These are phyloP conservation scores for Globisporangium nunn DNA, from an alignment of 352 stramenopile genomes.

Conservation along the genomic window DNA sequence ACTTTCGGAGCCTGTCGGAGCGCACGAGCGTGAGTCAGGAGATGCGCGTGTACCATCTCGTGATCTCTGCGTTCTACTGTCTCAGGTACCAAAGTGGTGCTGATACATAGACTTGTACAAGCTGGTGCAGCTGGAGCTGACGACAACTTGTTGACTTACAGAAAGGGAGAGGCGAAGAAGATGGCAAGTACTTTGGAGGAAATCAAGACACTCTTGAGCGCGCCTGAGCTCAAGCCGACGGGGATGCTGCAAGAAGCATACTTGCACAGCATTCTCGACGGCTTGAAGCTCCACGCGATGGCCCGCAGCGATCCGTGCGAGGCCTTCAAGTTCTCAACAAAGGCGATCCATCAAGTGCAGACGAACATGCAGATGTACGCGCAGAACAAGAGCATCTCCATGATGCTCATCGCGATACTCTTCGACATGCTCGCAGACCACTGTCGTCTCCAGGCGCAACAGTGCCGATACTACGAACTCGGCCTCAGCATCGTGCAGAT, in stretches of 20 bases:
- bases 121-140: not conserved
- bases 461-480: conserved; percentile 65
- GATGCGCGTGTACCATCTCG: conserved; percentile 47
- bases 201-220: conserved; percentile 18
- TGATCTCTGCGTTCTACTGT: conserved; percentile 47
- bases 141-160: conserved; percentile 1
- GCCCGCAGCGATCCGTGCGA: conserved; percentile 34
- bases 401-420: conserved; percentile 46
- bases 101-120: not conserved
- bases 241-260: conserved; percentile 28
- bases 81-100: conserved; percentile 25
- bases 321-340: conserved; percentile 40
- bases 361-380: conserved; percentile 34
- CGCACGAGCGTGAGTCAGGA: conserved; percentile 22
- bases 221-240: conserved; percentile 2
- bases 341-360: conserved; percentile 44
- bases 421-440: conserved; percentile 69
- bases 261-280: conserved; percentile 48
- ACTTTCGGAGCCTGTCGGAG: conserved; percentile 24
- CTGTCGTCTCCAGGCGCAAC: conserved; percentile 43
- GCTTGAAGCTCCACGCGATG: conserved; percentile 30
- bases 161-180: conserved; percentile 37
- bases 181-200: conserved; percentile 35
- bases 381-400: conserved; percentile 24
- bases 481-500: conserved; percentile 49